These are phyloP conservation scores for Ambrosiella cleistominuta DNA, from an alignment of 2,329 filamentous ascomycete species.

Conservation along the genomic window DNA sequence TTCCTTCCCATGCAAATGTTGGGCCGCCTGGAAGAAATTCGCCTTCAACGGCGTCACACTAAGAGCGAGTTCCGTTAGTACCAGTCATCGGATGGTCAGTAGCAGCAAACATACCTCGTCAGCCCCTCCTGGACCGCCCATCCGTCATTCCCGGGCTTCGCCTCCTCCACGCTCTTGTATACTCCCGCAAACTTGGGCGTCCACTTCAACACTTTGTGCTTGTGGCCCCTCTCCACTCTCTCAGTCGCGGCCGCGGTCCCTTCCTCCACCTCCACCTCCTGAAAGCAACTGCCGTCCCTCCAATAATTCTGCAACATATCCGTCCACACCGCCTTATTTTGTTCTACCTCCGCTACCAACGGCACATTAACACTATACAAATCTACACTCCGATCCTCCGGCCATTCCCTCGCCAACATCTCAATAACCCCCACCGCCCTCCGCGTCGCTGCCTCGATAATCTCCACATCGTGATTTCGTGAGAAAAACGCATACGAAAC, in stretches of 20 bases:
- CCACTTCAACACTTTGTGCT: constrained; percentile 90
- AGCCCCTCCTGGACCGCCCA: constrained; percentile 79
- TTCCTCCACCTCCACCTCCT: constrained; percentile 52
- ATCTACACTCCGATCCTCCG: constrained; percentile 46
- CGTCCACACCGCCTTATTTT: constrained; percentile 62
- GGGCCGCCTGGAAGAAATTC: constrained; percentile 67
- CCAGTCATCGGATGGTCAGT: background rate
- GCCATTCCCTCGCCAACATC: constrained; percentile 60
- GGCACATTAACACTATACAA: constrained; percentile 90
- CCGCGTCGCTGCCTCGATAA: constrained; percentile 60
- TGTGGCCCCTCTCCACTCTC: constrained; percentile 32
- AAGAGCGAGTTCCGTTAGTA: constrained; percentile 12
- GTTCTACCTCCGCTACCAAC: constrained; percentile 56
- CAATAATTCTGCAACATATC: constrained; percentile 83
- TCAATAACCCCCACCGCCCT: constrained; percentile 65
- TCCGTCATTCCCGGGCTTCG: constrained; percentile 69
- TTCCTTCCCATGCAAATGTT: constrained; percentile 48
- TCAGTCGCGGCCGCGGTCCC: constrained; percentile 46
- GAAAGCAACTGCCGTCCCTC: constrained; percentile 69
- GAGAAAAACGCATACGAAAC: constrained; percentile 82
- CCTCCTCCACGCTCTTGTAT: constrained; percentile 67
- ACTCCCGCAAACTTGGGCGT: constrained; percentile 74
- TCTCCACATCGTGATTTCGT: constrained; percentile 61
- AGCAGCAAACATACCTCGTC: constrained; percentile 47
- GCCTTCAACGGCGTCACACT: constrained; percentile 83